Base-by-base conservation (phyloP, 192 early-diverging fungal species). In the Funneliformis mosseae region DNA sequence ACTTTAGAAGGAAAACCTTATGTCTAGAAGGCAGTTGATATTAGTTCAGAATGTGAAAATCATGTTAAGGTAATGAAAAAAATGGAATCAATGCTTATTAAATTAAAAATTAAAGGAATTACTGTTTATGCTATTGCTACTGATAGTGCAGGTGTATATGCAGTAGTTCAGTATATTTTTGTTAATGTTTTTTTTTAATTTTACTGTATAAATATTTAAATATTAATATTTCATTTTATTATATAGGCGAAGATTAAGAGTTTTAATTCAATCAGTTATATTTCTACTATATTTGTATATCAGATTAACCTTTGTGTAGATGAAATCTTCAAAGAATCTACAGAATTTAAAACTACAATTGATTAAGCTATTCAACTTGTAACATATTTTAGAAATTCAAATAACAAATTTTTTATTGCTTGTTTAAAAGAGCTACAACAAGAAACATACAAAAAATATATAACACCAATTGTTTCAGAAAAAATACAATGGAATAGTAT, bases 341-440 rank as follows among this genome's bases (percentile, higher is more conserved):
- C 70, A 48, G 43, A 50, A 2, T 45, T 50, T 8, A 72, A 72
- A 72, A 48, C 4, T 72, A 72, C 23, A 48, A 41, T 50, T 45
- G 70, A 72, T 46, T 5, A 72, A 8, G 43, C 2, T 2, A 48
- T 48, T 25, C 1, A 48, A 27, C 42, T 72, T 45, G 70, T 45
- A 10, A 46, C 70, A 45, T 72, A 72, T 72, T 46, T 72, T 72
- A 6, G 25, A 72, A 72, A 72, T 72, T n/a, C 43, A 27, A 72
- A 23, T 10, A 43, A 72, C 43, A 72, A 72, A 28, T 72, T 45
- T 23, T 72, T 72, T 72, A 72, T 72, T 27, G 43, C 43, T 8
- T 1, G 41, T 16, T 18, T 68, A 18, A 12, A 68, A 68, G 45
- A 46, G 1, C 7, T 68, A 11, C 25, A 38, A 10, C 8, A 33